A percentile compares a stretch with the other conserved stretches of the same genome.
Evolutionary conservation across 129 eudicot genomes (phyloP).

Genomic region (Oenanthe sinensis): DNA sequence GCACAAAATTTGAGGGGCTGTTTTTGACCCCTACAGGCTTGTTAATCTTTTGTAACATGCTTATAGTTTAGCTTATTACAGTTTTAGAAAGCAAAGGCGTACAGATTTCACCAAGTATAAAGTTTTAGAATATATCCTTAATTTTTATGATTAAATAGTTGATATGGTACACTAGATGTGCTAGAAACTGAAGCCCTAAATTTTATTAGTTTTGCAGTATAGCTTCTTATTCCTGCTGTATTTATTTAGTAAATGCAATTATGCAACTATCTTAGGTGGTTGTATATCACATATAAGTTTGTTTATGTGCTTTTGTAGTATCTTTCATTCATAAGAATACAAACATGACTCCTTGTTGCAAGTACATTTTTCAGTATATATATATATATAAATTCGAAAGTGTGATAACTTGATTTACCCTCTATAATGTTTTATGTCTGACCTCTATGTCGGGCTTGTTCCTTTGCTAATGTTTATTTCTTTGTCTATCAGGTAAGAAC

Average conservation of each 20-base stretch:
- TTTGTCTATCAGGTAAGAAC: conserved; percentile 46
- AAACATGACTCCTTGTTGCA: neutral
- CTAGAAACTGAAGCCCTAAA: neutral
- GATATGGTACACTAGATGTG: neutral
- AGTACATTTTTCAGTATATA: neutral
- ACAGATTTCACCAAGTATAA: neutral
- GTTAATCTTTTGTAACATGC: neutral
- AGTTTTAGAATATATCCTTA: no score
- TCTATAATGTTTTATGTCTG: neutral
- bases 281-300: neutral
- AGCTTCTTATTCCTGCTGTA: neutral
- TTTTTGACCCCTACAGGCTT: neutral
- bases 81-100: no score
- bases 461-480: neutral
- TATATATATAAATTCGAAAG: neutral
- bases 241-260: neutral
- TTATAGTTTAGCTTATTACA: neutral
- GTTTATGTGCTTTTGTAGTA: neutral
- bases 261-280: neutral
- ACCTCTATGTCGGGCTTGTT: neutral
- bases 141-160: neutral
- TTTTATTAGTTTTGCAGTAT: neutral
- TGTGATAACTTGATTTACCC: neutral
- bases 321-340: neutral
- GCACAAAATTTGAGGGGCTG: neutral